phyloP scores from a whole-genome alignment of 495 filamentous ascomycete species.

The Massariosphaeria phaeospora region DNA sequence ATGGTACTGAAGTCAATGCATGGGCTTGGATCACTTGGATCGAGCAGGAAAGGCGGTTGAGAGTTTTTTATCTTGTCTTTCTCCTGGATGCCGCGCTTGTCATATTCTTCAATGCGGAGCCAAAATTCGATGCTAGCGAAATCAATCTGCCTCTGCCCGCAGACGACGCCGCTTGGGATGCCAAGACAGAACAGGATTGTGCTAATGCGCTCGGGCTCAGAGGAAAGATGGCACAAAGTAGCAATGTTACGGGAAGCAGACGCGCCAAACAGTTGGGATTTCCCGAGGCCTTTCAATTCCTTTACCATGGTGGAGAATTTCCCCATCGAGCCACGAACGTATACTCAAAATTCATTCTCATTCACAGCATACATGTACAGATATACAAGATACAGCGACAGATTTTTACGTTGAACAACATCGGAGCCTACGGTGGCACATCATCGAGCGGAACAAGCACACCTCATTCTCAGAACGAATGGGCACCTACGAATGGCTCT shows the following conservation, averaged over 20 bases:
- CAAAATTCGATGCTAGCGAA: conserved; percentile 53
- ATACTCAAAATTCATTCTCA: conserved; percentile 64
- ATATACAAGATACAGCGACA: conserved; percentile 25
- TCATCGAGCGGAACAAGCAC: conserved; percentile 42
- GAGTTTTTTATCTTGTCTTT: conserved; percentile 57
- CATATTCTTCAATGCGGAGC: conserved; percentile 60
- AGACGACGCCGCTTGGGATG: conserved; percentile 66
- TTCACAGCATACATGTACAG: conserved; percentile 53
- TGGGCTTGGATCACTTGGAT: conserved; percentile 61
- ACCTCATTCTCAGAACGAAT: conserved; percentile 48
- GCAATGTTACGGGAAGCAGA: conserved; percentile 54
- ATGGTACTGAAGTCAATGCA: conserved; percentile 15
- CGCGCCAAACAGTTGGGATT: conserved; percentile 56
- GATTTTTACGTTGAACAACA: conserved; percentile 1
- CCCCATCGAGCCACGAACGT: conserved; percentile 56
- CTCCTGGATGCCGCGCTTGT: conserved; percentile 54
- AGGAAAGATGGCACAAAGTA: conserved; percentile 43
- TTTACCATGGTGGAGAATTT: conserved; percentile 50
- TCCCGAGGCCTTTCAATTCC: conserved; percentile 48
- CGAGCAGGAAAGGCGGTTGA: conserved; percentile 61
- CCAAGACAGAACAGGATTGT: conserved; percentile 50
- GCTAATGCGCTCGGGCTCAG: conserved; percentile 56
- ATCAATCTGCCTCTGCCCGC: conserved; percentile 57
- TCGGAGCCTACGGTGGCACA: conserved; percentile 10
- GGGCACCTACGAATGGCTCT: conserved; percentile 41